Percentiles rank a stretch among this genome's conserved stretches.
Conservation (phyloP, 208 protist genomes). For the Leptomonas pyrrhocoris region DNA sequence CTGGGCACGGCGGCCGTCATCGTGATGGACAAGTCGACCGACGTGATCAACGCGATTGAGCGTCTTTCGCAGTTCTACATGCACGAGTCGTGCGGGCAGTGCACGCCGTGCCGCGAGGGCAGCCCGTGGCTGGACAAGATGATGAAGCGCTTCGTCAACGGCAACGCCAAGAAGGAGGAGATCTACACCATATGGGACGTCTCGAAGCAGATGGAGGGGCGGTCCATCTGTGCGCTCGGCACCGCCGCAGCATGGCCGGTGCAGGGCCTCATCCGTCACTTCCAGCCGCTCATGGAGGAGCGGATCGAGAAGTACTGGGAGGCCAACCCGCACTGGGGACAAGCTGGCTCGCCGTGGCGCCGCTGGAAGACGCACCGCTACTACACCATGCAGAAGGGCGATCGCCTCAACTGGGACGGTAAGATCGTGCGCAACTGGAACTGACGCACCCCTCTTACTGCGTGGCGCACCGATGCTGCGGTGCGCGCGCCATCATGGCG, state of each 20-base stretch:
- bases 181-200: constrained; percentile 98
- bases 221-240: constrained; percentile 99
- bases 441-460: constrained; percentile 24
- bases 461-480: constrained; percentile 4
- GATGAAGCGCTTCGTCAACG: constrained; percentile 96
- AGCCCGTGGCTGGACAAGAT: constrained; percentile 96
- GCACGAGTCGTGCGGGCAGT: constrained; percentile 98
- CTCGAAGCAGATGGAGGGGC: constrained; percentile 97
- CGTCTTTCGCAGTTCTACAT: constrained; percentile 98
- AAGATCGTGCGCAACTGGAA: constrained; percentile 92
- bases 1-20: constrained; percentile 99
- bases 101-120: constrained; percentile 98
- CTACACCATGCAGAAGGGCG: constrained; percentile 91
- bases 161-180: constrained; percentile 96
- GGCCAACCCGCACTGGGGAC: constrained; percentile 88
- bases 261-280: constrained; percentile 98
- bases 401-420: constrained; percentile 86
- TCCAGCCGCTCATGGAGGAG: constrained; percentile 95
- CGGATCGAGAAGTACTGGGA: constrained; percentile 93
- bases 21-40: constrained; percentile 99
- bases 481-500: too few relatives aligned
- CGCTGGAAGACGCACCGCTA: constrained; percentile 90
- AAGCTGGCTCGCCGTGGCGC: constrained; percentile 80
- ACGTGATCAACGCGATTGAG: constrained; percentile 96
- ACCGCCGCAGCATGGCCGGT: constrained; percentile 99